These are phyloP conservation scores for Bolboschoenus planiculmis DNA, from an alignment of 176 grass and related monocot genomes.

Conservation along the genomic window DNA sequence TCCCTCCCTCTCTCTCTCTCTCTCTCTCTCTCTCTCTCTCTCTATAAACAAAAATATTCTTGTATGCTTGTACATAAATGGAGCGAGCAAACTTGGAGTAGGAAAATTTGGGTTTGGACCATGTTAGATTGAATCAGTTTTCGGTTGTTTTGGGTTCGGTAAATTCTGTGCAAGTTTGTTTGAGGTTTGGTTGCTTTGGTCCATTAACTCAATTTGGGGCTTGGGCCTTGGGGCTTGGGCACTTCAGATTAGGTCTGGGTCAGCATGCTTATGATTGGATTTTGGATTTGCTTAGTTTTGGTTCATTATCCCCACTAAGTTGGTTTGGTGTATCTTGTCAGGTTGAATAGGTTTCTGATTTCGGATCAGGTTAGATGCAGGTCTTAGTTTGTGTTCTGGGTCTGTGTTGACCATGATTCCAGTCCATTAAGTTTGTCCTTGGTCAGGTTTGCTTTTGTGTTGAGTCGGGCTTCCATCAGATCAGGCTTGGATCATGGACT, in stretches of 20 bases:
- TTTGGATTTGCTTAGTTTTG: neutral
- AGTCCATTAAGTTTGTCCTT: neutral
- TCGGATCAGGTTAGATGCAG: neutral
- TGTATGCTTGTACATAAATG: neutral
- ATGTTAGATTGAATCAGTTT: neutral
- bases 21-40: slow-evolving; percentile 1
- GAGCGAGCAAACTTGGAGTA: neutral
- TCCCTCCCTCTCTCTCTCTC: neutral
- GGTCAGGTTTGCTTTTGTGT: neutral
- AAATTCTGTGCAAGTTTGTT: neutral
- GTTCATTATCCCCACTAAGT: neutral
- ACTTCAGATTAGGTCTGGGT: neutral
- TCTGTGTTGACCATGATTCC: neutral
- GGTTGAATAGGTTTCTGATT: neutral
- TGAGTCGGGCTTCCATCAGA: neutral
- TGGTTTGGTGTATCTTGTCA: neutral
- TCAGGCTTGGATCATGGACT: neutral
- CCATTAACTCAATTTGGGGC: neutral
- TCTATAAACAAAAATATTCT: neutral
- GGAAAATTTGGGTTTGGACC: neutral
- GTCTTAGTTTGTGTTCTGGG: neutral
- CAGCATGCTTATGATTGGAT: neutral
- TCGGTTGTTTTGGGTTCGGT: neutral
- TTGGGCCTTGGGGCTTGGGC: neutral
- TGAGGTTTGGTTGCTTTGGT: neutral